phyloP scores from a whole-genome alignment of 441 rosid species.

The Pelargonium myrrhifolium region DNA sequence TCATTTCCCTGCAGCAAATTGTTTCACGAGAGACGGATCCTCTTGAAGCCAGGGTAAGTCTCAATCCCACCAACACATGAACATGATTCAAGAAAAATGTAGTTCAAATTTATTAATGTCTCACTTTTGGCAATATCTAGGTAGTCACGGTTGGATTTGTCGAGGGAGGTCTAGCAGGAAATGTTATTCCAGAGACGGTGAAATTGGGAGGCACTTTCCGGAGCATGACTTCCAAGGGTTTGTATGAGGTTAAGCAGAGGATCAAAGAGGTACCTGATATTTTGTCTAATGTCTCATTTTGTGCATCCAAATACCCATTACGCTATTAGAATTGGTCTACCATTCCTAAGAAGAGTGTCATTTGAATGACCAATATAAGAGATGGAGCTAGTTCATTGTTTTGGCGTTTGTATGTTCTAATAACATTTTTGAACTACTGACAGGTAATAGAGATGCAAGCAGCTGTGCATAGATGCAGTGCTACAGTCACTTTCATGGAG shows the following conservation, averaged over 20 bases:
- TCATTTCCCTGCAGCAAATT: conserved; percentile 16
- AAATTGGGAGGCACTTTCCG: conserved; percentile 43
- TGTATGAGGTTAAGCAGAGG: conserved; percentile 33
- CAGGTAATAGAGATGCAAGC: conserved; percentile 29
- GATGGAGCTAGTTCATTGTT: too few species aligned
- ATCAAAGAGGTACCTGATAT: conserved; percentile 30
- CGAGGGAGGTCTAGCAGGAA: conserved; percentile 36
- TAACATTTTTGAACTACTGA: not conserved
- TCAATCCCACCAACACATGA: too few species aligned
- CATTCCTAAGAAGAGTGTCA: too few species aligned
- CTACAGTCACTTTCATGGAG: conserved; percentile 29
- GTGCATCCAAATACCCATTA: too few species aligned
- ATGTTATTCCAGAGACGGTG: conserved; percentile 41
- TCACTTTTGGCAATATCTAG: conserved; percentile 7
- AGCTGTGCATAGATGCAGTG: conserved; percentile 29
- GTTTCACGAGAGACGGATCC: conserved; percentile 24
- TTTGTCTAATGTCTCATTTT: not conserved
- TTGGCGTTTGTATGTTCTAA: too few species aligned
- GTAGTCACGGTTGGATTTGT: conserved; percentile 33
- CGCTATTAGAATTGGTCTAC: too few species aligned
- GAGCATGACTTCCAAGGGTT: conserved; percentile 40
- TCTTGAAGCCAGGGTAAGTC: not conserved
- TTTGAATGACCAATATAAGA: too few species aligned
- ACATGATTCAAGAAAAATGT: too few species aligned
- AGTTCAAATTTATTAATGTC: too few species aligned